A percentile compares a stretch with the other conserved stretches of the same genome.
Evolutionary conservation across 306 rosid species (phyloP).

Genomic region (Senna siamea): DNA sequence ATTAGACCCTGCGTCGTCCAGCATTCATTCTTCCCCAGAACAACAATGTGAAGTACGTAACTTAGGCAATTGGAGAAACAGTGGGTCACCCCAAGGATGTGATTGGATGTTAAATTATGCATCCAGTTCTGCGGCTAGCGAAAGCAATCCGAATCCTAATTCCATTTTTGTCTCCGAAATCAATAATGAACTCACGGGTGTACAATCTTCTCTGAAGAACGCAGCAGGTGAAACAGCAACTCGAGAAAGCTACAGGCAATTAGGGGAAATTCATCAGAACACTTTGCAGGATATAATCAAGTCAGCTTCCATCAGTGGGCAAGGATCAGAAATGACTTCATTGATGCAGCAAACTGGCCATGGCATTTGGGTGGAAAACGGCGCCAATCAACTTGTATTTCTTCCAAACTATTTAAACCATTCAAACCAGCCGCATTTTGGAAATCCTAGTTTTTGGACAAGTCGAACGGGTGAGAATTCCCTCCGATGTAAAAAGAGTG

Average conservation of each 20-base stretch:
- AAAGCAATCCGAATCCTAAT: slow-evolving; percentile 39
- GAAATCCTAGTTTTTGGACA: slow-evolving; percentile 49
- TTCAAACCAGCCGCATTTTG: slow-evolving; percentile 42
- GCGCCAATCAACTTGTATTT: slow-evolving; percentile 40
- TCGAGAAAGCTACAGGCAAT: too few species aligned
- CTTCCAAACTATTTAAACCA: slow-evolving; percentile 52
- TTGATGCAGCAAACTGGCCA: slow-evolving; percentile 36
- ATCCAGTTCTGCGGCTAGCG: slow-evolving; percentile 33
- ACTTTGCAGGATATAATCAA: slow-evolving; percentile 56
- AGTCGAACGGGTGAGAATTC: slow-evolving; percentile 37
- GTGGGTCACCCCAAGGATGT: slow-evolving; percentile 39
- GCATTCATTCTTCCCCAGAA: slow-evolving; percentile 28
- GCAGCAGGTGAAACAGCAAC: too few species aligned
- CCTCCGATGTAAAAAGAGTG: slow-evolving; percentile 34
- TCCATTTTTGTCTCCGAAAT: slow-evolving; percentile 36
- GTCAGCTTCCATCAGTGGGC: too few species aligned
- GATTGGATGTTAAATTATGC: slow-evolving; percentile 57
- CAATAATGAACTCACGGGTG: slow-evolving; percentile 28
- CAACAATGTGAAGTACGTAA: slow-evolving; percentile 32
- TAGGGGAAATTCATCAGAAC: slow-evolving; percentile 49
- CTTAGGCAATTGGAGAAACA: slow-evolving; percentile 46
- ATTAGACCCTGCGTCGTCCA: too few species aligned
- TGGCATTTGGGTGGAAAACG: slow-evolving; percentile 46
- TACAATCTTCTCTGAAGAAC: too few species aligned
- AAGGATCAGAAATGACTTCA: slow-evolving; percentile 55